These are phyloP conservation scores for Penicillium cataractarum DNA, from an alignment of 495 filamentous ascomycete species.

Conservation along the genomic window DNA sequence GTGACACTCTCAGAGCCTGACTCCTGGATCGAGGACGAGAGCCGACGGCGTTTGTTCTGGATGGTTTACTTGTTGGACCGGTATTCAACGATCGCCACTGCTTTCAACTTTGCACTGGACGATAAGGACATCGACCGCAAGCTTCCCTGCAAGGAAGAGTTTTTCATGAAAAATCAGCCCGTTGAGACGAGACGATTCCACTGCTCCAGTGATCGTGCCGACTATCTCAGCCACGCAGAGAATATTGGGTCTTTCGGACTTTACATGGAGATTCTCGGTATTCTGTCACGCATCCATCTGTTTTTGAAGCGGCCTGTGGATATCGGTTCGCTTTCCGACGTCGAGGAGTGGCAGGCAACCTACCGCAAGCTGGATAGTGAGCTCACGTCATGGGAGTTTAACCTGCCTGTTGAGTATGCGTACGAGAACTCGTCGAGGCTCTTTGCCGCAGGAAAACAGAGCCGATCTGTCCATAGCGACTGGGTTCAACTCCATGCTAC, in stretches of 20 bases:
- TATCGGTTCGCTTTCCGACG: slow-evolving; percentile 78
- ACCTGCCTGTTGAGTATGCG: slow-evolving; percentile 77
- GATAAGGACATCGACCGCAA: slow-evolving; percentile 87
- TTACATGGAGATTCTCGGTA: slow-evolving; percentile 83
- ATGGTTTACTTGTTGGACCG: slow-evolving; percentile 89
- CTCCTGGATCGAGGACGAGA: slow-evolving; percentile 87
- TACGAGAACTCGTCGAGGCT: slow-evolving; percentile 70
- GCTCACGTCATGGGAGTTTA: slow-evolving; percentile 80
- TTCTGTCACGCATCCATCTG: slow-evolving; percentile 80
- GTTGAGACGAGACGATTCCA: slow-evolving; percentile 84
- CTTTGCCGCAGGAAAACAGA: slow-evolving; percentile 63
- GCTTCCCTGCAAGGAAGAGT: slow-evolving; percentile 82
- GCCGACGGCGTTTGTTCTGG: slow-evolving; percentile 83
- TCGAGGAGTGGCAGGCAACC: slow-evolving; percentile 84
- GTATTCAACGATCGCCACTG: slow-evolving; percentile 85
- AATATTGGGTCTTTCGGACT: slow-evolving; percentile 85
- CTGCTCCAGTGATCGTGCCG: slow-evolving; percentile 50
- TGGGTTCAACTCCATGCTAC: slow-evolving; percentile 91
- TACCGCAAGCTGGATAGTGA: slow-evolving; percentile 82
- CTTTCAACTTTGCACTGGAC: slow-evolving; percentile 85
- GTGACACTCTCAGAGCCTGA: slow-evolving; percentile 80
- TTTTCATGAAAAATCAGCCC: slow-evolving; percentile 80
- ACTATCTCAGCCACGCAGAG: slow-evolving; percentile 72
- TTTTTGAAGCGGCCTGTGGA: slow-evolving; percentile 88
- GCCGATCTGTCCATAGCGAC: slow-evolving; percentile 70